A percentile compares a stretch with the other conserved stretches of the same genome.
phyloP scores from a whole-genome alignment of 1,284 basidiomycete genomes.

The Exsudoporus floridanus region DNA sequence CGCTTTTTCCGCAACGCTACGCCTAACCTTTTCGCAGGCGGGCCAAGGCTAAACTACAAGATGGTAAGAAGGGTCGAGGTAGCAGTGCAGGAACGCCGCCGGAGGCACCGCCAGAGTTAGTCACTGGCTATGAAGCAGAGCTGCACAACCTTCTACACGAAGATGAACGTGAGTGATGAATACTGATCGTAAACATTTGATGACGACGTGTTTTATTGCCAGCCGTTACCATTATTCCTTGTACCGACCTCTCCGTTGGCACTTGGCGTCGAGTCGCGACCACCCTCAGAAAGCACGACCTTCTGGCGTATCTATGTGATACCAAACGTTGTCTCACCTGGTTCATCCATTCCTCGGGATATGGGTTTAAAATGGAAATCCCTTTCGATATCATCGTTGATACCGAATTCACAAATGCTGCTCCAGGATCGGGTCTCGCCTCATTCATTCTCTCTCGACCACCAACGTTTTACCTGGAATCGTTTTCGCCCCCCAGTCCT shows the following conservation, averaged over 20 bases:
- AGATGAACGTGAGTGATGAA: conserved; percentile 55
- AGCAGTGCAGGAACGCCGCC: conserved; percentile 44
- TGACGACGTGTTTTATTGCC: conserved; percentile 9
- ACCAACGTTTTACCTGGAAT: conserved; percentile 67
- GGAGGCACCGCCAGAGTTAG: conserved; percentile 52
- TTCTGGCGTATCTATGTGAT: conserved; percentile 73
- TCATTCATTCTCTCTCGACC: conserved; percentile 63
- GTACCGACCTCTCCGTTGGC: conserved; percentile 70
- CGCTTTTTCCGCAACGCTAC: background rate
- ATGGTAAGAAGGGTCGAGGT: conserved; percentile 50
- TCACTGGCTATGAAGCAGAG: conserved; percentile 55
- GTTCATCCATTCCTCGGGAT: conserved; percentile 72
- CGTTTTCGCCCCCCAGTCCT: conserved; percentile 33
- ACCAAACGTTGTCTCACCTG: conserved; percentile 63
- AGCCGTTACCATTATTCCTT: conserved; percentile 76
- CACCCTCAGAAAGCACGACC: conserved; percentile 53
- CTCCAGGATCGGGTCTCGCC: conserved; percentile 57
- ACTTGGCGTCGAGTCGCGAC: conserved; percentile 73
- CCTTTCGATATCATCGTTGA: conserved; percentile 61
- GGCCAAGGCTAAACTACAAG: conserved; percentile 74
- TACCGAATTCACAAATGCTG: conserved; percentile 54
- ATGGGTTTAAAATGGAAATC: conserved; percentile 82
- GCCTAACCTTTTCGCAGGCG: conserved; percentile 46
- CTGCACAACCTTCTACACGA: conserved; percentile 68
- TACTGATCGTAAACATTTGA: conserved; percentile 4